Percentiles rank a stretch among this genome's conserved stretches.
phyloP scores from a whole-genome alignment of 78 protist genomes.

The Polysphondylium violaceum region DNA sequence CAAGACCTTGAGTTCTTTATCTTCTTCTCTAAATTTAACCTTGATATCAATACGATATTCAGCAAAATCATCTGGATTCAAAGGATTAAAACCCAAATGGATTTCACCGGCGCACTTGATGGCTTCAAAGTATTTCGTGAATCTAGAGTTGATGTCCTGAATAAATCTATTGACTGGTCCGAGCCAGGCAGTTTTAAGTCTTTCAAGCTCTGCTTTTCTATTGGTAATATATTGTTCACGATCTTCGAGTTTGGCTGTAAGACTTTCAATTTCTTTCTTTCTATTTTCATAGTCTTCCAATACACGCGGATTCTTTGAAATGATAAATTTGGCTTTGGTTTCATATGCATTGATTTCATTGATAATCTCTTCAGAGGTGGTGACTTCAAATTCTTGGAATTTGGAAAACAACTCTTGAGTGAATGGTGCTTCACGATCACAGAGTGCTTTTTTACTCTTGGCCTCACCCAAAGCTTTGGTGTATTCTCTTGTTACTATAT shows the following conservation, averaged over 20 bases:
- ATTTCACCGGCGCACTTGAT: conserved; percentile 87
- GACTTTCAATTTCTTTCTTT: conserved; percentile 37
- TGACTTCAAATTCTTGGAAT: background rate
- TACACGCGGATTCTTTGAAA: conserved; percentile 58
- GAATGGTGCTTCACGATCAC: background rate
- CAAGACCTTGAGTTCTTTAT: conserved; percentile 39
- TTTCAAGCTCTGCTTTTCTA: background rate
- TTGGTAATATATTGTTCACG: background rate
- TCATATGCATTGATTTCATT: conserved; percentile 2
- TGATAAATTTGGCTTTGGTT: conserved; percentile 25
- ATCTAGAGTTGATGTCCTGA: conserved; percentile 25
- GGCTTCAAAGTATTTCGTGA: conserved; percentile 57
- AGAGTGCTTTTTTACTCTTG: background rate
- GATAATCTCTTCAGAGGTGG: conserved; percentile 47
- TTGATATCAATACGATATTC: conserved; percentile 83
- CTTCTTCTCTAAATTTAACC: conserved; percentile 87
- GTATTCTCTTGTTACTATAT: background rate
- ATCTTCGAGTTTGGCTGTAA: background rate
- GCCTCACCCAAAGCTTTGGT: background rate
- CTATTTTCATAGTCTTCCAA: conserved; percentile 80
- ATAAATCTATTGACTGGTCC: conserved; percentile 41
- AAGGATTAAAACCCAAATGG: conserved; percentile 32
- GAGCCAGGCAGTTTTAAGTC: conserved; percentile 52
- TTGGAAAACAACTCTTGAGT: background rate
- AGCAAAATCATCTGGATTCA: conserved; percentile 68